Percentiles rank a stretch among this genome's conserved stretches.
These are phyloP conservation scores for Fusarium albidum DNA, from an alignment of 2,329 filamentous ascomycete species.

Conservation along the genomic window DNA sequence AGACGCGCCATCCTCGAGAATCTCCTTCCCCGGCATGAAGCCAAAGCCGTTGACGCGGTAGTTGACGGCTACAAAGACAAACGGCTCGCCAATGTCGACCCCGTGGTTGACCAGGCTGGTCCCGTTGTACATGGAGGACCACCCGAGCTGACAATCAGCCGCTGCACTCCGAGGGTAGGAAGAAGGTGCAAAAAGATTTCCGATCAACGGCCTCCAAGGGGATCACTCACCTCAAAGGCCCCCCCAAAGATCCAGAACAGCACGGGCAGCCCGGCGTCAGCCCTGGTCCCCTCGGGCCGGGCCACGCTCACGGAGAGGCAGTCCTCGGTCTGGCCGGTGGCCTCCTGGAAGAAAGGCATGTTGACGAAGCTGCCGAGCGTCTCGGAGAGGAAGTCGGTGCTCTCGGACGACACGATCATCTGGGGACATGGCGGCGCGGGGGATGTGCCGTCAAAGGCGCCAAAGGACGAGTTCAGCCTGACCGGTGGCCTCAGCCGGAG, in stretches of 20 bases:
- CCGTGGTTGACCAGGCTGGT: no score
- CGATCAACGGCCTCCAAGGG: no score
- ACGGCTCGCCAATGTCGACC: no score
- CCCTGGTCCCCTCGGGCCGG: constrained; percentile 53
- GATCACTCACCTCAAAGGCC: constrained; percentile 47
- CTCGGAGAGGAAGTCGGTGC: constrained; percentile 44
- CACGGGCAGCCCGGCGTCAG: constrained; percentile 58
- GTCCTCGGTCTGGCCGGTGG: constrained; percentile 57
- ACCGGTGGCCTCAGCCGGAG: constrained; percentile 69
- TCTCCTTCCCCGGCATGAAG: no score
- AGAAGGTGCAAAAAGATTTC: no score
- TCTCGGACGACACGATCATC: constrained; percentile 57
- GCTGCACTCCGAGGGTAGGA: no score
- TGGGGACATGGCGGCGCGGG: constrained; percentile 65
- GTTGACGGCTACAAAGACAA: no score
- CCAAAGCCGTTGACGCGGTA: no score
- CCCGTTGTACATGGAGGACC: no score
- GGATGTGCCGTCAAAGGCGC: constrained; percentile 60
- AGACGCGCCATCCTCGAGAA: no score
- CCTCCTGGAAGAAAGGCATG: constrained; percentile 53
- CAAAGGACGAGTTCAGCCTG: constrained; percentile 56
- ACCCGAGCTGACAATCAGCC: no score
- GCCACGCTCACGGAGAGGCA: constrained; percentile 59
- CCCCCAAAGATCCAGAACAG: constrained; percentile 67
- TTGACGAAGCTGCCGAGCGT: constrained; percentile 51